A percentile compares a stretch with the other conserved stretches of the same genome.
Conservation (phyloP, 495 filamentous ascomycete genomes). For the Neurospora tetrasperma region DNA sequence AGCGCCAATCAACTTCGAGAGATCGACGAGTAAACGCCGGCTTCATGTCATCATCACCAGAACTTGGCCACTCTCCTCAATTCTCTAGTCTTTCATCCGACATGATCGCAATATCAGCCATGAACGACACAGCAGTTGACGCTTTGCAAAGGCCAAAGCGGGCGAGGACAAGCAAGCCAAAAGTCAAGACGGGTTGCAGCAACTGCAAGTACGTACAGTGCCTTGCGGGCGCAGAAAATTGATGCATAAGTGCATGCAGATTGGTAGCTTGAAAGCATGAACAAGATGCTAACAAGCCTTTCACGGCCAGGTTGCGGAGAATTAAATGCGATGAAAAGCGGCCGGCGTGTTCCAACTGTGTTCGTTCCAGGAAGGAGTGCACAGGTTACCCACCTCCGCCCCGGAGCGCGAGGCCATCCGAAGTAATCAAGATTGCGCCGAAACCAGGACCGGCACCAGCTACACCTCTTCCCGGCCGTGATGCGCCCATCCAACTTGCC, state of each 20-base stretch:
- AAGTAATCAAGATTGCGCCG: constrained; percentile 35
- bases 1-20: neutral
- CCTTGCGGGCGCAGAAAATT: neutral
- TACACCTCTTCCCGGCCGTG: constrained; percentile 14
- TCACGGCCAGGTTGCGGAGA: constrained; percentile 39
- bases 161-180: constrained; percentile 36
- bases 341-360: constrained; percentile 47
- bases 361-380: constrained; percentile 38
- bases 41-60: neutral
- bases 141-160: constrained; percentile 22
- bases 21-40: neutral
- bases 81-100: neutral
- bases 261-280: neutral
- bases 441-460: constrained; percentile 22
- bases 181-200: constrained; percentile 45
- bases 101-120: neutral
- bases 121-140: constrained; percentile 5
- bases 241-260: neutral
- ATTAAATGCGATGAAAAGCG: constrained; percentile 61
- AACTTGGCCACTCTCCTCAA: neutral
- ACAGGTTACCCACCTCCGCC: constrained; percentile 42
- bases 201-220: constrained; percentile 44
- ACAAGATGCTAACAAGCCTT: neutral
- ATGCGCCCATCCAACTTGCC: constrained; percentile 13
- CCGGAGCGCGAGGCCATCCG: constrained; percentile 29